These are phyloP conservation scores for Lolium rigidum DNA, from an alignment of 176 grass and related monocot species.

Conservation along the genomic window DNA sequence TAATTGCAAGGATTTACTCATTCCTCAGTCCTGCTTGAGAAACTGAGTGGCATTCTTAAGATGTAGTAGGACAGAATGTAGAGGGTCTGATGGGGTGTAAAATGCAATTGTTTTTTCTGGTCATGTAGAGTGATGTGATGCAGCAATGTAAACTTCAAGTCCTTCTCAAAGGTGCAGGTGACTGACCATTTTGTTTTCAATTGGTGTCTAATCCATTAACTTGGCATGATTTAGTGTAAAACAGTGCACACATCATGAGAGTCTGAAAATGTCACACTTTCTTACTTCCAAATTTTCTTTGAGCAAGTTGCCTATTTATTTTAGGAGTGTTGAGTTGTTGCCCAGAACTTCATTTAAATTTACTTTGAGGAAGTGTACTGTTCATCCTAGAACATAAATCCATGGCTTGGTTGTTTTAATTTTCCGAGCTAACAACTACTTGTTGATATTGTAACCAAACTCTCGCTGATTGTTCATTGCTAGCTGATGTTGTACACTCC, in stretches of 20 bases:
- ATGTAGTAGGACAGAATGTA: not conserved
- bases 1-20: slow-evolving; percentile 7
- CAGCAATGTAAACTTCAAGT: not conserved
- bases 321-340: not conserved
- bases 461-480: too few species aligned
- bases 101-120: not conserved
- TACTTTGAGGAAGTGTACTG: too few species aligned
- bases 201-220: not conserved
- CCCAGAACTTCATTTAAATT: slow-evolving; percentile 6
- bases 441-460: too few species aligned
- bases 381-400: not conserved
- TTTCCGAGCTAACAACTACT: not conserved
- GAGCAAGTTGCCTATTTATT: not conserved
- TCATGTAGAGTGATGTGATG: not conserved
- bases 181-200: not conserved
- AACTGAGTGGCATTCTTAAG: not conserved
- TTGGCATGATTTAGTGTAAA: not conserved
- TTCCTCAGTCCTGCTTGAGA: not conserved
- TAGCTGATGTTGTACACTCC: not conserved
- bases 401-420: not conserved
- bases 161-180: not conserved
- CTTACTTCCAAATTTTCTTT: not conserved
- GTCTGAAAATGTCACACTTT: not conserved
- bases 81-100: not conserved
- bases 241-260: not conserved